Evolutionary conservation across 1,139 yeast species (phyloP).

Genomic region (Taiozyma sp.): DNA sequence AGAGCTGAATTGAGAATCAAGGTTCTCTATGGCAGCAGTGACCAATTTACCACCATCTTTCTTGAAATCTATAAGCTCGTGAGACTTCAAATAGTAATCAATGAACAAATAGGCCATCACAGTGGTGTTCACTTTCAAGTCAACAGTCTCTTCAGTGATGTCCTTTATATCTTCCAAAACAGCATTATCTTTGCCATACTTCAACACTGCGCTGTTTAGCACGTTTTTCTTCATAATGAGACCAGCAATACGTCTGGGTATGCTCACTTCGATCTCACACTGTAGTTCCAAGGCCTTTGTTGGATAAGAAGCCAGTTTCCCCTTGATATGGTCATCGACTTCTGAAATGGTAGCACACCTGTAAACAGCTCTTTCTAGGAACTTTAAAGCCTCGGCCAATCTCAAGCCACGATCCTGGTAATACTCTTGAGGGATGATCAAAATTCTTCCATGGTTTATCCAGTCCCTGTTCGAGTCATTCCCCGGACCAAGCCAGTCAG

Average conservation of each 20-base stretch:
- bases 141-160: constrained; percentile 18
- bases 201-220: constrained; percentile 2
- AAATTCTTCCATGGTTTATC: constrained; percentile 33
- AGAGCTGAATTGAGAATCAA: not conserved
- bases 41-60: constrained; percentile 10
- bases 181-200: constrained; percentile 5
- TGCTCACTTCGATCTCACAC: constrained; percentile 8
- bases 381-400: constrained; percentile 31
- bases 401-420: constrained; percentile 27
- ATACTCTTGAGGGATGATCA: constrained; percentile 32
- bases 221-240: constrained; percentile 11
- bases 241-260: constrained; percentile 18
- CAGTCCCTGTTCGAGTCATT: constrained; percentile 40
- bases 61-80: not conserved
- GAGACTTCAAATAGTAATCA: constrained; percentile 8
- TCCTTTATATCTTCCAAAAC: constrained; percentile 12
- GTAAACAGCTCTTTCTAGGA: constrained; percentile 28
- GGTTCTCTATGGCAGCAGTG: constrained; percentile 1
- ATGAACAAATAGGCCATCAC: constrained; percentile 16
- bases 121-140: constrained; percentile 17
- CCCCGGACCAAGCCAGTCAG: constrained; percentile 40
- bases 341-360: constrained; percentile 23
- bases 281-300: constrained; percentile 22
- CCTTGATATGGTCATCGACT: constrained; percentile 21
- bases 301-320: constrained; percentile 22